Evolutionary conservation across 352 stramenopile species (phyloP), one percentile per base, ranked within the genome.

Genomic region (Ophiocytium majus): DNA sequence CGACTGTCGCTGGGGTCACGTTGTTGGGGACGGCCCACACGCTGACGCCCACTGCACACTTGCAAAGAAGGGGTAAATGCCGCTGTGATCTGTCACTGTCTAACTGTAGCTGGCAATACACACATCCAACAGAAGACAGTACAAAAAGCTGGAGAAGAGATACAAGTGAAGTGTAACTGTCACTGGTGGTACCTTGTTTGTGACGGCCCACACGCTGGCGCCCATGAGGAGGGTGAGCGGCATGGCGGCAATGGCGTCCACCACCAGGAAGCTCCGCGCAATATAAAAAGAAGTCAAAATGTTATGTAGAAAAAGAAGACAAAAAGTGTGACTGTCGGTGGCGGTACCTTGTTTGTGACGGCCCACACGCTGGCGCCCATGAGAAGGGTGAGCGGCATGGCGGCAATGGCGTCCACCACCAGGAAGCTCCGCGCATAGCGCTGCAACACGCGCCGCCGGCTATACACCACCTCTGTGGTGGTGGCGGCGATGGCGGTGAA

Each of bases 261-360:
- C 34, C 49, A 86, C 79, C 17, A 88, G 74, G 23, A 83, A 57
- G 0, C 84, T 78, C 5, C 34, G 32, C 37, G 23, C 66, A n/a
- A n/a, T n/a, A n/a, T n/a, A n/a, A n/a, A n/a, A n/a, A n/a, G n/a
- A n/a, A n/a, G n/a, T n/a, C n/a, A n/a, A n/a, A n/a, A n/a, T n/a
- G n/a, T n/a, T n/a, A n/a, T n/a, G n/a, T n/a, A n/a, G n/a, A n/a
- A n/a, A n/a, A n/a, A n/a, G n/a, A n/a, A n/a, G n/a, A n/a, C n/a
- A n/a, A n/a, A n/a, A n/a, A n/a, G n/a, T n/a, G n/a, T n/a, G n/a
- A n/a, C n/a, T n/a, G n/a, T n/a, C n/a, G n/a, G n/a, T n/a, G n/a
- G n/a, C n/a, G n/a, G n/a, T n/a, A 85, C 79, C 80, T 88, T 88
- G 63, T 88, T 88, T 34, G 79, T 64, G 9, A 88, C 80, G 50